A percentile compares a stretch with the other conserved stretches of the same genome.
phyloP scores from a whole-genome alignment of 805 yeast species.

The Saccharomycopsis guyanensis region DNA sequence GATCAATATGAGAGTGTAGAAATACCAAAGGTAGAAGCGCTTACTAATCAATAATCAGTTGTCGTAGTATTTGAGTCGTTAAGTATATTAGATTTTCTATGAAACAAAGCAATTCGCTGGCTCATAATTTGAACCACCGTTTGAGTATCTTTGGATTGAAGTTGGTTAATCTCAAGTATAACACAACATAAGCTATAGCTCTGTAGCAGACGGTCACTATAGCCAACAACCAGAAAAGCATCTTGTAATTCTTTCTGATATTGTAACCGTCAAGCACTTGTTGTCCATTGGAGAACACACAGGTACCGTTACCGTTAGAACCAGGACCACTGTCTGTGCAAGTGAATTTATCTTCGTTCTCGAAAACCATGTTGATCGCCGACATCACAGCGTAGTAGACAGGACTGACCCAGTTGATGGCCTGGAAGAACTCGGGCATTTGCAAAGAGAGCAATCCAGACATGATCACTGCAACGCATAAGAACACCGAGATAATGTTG shows the following conservation, averaged over 20 bases:
- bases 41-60: too few relatives aligned
- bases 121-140: too few relatives aligned
- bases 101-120: too few relatives aligned
- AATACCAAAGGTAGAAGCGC: too few relatives aligned
- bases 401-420: conserved; percentile 71
- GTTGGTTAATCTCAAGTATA: conserved; percentile 10
- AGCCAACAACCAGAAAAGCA: conserved; percentile 17
- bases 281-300: conserved; percentile 45
- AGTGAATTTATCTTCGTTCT: conserved; percentile 37
- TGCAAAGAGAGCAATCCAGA: conserved; percentile 76
- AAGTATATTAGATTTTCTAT: too few relatives aligned
- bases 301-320: conserved; percentile 30
- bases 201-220: conserved; percentile 15
- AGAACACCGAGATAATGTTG: conserved; percentile 56
- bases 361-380: conserved; percentile 53
- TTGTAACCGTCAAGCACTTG: conserved; percentile 48
- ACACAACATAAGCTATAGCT: conserved; percentile 10
- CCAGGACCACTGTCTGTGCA: conserved; percentile 32
- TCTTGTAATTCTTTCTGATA: conserved; percentile 31
- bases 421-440: conserved; percentile 64
- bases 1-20: too few relatives aligned
- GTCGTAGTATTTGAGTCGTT: too few relatives aligned
- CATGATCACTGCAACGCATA: conserved; percentile 73
- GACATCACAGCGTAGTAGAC: conserved; percentile 61
- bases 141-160: conserved; percentile 1